Evolutionary conservation across 1,284 basidiomycete species (phyloP), one percentile per base, ranked within the genome.

Genomic region (Trichosporon faecale): DNA sequence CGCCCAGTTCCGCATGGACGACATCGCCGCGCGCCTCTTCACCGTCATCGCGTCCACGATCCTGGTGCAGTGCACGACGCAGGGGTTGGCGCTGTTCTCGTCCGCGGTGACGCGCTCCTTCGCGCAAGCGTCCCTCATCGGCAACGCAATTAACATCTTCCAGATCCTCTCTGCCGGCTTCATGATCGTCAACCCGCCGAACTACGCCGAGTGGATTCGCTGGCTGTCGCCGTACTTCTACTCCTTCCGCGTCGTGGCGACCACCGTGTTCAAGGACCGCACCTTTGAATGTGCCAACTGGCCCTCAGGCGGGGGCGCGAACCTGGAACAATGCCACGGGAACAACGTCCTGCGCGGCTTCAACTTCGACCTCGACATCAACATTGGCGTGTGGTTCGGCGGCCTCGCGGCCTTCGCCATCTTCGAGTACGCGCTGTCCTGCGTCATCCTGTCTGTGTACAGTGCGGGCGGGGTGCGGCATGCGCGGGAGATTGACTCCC

Each of bases 141-240:
- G 79, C 2, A 84, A 85, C 70, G 78, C 81, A 2, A 66, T 79
- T 46, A 80, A 79, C 66, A 69, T 79, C 29, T 77, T 78, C 55
- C 76, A 78, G 65, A 72, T 79, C 68, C 75, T 81, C 72, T 77
- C 77, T 60, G 73, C 79, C 2, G 82, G 82, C 3, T 80, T 80
- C 65, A 74, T 83, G 44, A 64, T 83, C 8, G 78, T 80, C n/a
- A 69, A 83, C 37, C 81, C 85, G 1, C 85, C 85, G 0, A 76
- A 78, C 0, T 86, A 85, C 73, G 81, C 85, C 2, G 66, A 76
- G 0, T 86, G 85, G 85, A 79, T 85, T 65, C 78, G 83, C 55
- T 85, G 82, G 80, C 79, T 83, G 63, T 74, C 72, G 25, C 78
- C 78, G 9, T 79, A 78, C 67, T 81, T 80, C 67, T 80, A 82